These are phyloP conservation scores for Cladochytrium replicatum DNA, from an alignment of 192 early-diverging fungal species.

Conservation along the genomic window DNA sequence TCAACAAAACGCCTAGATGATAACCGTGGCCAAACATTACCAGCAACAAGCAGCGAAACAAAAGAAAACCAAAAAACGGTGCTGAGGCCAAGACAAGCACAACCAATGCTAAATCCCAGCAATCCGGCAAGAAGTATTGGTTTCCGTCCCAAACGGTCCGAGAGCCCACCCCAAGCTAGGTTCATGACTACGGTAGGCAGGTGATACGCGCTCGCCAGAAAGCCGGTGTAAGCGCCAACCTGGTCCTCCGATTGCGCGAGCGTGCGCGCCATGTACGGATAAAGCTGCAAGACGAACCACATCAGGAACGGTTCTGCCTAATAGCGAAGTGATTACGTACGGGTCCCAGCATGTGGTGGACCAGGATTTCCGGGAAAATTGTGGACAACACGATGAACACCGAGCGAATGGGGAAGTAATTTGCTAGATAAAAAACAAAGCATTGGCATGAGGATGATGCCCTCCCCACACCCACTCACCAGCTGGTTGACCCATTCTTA, in stretches of 20 bases:
- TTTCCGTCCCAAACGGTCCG: conserved; percentile 24
- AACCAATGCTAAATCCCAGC: too few relatives aligned
- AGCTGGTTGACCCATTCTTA: too few relatives aligned
- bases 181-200: conserved; percentile 38
- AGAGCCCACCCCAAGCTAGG: conserved; percentile 32
- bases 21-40: too few relatives aligned
- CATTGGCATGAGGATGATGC: too few relatives aligned
- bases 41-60: background rate
- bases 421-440: too few relatives aligned
- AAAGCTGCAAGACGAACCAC: too few relatives aligned
- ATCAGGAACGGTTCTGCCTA: too few relatives aligned
- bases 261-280: conserved; percentile 29
- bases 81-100: too few relatives aligned
- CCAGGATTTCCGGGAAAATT: conserved; percentile 32
- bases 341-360: conserved; percentile 35
- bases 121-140: background rate
- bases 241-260: conserved; percentile 2
- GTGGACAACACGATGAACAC: conserved; percentile 20
- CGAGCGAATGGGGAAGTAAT: too few relatives aligned
- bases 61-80: background rate
- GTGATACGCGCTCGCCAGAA: conserved; percentile 34
- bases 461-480: too few relatives aligned
- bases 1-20: too few relatives aligned
- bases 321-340: too few relatives aligned
- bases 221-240: conserved; percentile 27